Conservation (phyloP, 139 green algal genomes). For the Tetradesmus lagerheimii region DNA sequence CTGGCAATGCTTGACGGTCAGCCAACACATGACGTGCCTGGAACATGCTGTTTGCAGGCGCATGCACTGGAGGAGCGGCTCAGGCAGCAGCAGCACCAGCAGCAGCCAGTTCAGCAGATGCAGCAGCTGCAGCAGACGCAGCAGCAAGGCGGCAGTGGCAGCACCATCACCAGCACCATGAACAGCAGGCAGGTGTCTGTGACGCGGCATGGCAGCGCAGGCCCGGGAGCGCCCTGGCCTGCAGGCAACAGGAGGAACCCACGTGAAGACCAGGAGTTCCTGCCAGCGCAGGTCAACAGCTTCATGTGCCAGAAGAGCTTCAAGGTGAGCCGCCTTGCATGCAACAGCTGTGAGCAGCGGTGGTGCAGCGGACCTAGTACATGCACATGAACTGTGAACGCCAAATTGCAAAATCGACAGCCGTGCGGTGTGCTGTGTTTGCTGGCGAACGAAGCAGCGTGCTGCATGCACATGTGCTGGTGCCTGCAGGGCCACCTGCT, state of each 20-base stretch:
- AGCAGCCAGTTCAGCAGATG: slow-evolving; percentile 10
- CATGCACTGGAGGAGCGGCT: slow-evolving; percentile 54
- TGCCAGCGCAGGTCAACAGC: slow-evolving; percentile 60
- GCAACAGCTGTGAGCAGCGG: neutral
- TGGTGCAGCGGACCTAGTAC: neutral
- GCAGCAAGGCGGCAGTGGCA: neutral
- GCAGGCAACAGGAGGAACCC: slow-evolving; percentile 62
- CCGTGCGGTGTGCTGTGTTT: too few relatives aligned
- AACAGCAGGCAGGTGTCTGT: slow-evolving; percentile 19
- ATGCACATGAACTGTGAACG: too few relatives aligned
- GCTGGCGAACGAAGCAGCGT: too few relatives aligned
- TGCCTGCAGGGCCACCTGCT: slow-evolving; percentile 63
- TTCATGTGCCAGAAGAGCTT: slow-evolving; percentile 79
- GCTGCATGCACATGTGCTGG: neutral
- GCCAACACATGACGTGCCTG: neutral
- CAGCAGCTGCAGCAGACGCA: slow-evolving; percentile 21
- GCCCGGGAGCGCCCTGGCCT: slow-evolving; percentile 35
- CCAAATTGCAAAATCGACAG: too few relatives aligned
- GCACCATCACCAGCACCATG: neutral
- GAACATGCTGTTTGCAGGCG: neutral
- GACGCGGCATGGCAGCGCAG: neutral
- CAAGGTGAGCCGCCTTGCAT: slow-evolving; percentile 61
- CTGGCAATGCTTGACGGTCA: neutral
- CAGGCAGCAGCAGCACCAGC: slow-evolving; percentile 16
- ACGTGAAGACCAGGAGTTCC: slow-evolving; percentile 62